phyloP scores from a whole-genome alignment of 2,329 filamentous ascomycete genomes.

The Pestalotiopsis sp. region DNA sequence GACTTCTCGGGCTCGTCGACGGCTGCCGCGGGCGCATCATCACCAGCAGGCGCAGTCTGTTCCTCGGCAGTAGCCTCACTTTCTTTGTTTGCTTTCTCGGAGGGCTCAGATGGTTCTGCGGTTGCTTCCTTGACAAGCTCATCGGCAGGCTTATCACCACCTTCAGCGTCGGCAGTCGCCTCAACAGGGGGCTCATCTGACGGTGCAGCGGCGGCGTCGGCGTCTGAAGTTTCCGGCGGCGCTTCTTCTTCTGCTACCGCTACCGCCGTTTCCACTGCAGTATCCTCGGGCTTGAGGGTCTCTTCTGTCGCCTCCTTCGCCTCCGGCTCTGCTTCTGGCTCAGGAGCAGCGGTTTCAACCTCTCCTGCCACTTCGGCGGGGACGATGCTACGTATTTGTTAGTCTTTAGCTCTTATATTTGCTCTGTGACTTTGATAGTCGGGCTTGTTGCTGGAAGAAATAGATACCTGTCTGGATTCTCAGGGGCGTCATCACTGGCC shows the following conservation, averaged over 20 bases:
- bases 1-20: background rate
- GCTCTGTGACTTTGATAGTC: no score
- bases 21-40: background rate
- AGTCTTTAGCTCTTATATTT: background rate
- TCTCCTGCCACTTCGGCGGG: background rate
- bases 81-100: background rate
- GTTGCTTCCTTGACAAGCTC: background rate
- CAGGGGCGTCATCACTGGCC: background rate
- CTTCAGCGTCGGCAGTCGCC: background rate
- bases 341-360: background rate
- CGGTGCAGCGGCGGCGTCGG: no score
- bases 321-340: background rate
- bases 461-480: background rate
- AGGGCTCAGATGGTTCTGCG: background rate
- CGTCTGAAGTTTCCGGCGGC: no score
- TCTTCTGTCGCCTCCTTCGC: no score
- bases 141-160: no score
- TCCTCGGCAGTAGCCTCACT: background rate
- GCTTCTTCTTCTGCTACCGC: no score
- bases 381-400: background rate
- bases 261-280: no score
- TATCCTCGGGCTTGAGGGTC: no score
- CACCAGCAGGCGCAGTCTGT: background rate
- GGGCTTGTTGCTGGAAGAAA: background rate
- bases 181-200: background rate